Percentiles rank a stretch among this genome's conserved stretches.
Conservation (phyloP, 176 grass and related monocot species). For the Cymbopogon citratus region DNA sequence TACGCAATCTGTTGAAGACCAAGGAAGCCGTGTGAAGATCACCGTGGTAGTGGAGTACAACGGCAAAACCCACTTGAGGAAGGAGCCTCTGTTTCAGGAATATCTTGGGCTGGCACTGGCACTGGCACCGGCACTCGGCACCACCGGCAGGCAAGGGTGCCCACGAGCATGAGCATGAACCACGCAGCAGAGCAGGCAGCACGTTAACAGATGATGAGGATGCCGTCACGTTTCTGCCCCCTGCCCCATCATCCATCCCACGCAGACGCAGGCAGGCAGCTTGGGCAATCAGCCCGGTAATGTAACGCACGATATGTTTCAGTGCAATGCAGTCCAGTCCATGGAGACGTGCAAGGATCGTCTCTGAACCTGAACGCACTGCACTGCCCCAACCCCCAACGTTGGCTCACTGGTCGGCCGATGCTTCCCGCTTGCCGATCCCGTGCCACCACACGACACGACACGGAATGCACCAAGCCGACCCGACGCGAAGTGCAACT, state of each 20-base stretch:
- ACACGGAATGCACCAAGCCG: too few species aligned
- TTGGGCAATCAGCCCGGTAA: background rate
- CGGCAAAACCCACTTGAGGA: background rate
- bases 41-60: background rate
- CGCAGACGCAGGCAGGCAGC: too few species aligned
- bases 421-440: too few species aligned
- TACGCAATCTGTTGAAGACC: background rate
- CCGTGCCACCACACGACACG: background rate
- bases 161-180: too few species aligned
- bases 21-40: background rate
- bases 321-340: background rate
- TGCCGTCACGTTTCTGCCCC: background rate
- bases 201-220: background rate
- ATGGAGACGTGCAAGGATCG: background rate
- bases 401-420: too few species aligned
- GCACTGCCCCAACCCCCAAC: too few species aligned
- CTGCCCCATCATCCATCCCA: too few species aligned
- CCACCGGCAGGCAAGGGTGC: too few species aligned
- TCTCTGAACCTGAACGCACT: background rate
- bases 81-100: too few species aligned
- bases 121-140: too few species aligned
- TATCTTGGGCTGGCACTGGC: too few species aligned
- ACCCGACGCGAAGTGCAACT: too few species aligned
- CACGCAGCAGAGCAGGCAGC: background rate
- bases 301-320: background rate